Evolutionary conservation across 257 asterid genomes (phyloP).

Genomic region (Solanum sitiens): DNA sequence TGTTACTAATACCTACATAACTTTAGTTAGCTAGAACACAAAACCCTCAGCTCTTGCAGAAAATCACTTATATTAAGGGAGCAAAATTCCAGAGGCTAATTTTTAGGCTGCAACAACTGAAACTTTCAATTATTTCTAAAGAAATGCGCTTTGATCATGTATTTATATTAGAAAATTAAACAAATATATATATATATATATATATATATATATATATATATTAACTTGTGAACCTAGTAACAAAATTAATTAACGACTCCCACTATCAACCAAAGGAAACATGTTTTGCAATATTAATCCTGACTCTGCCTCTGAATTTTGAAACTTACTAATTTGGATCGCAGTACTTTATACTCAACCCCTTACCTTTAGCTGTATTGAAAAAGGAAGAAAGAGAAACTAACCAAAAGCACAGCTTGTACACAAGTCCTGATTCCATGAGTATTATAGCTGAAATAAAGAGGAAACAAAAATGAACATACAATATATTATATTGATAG

Average conservation of each 20-base stretch:
- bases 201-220: too few species aligned
- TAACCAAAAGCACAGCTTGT: conserved; percentile 74
- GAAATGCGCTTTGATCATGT: background rate
- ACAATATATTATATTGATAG: background rate
- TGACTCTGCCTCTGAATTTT: background rate
- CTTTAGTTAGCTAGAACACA: too few species aligned
- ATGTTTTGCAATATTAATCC: background rate
- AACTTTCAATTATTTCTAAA: background rate
- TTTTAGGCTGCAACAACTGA: background rate
- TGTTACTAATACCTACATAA: background rate
- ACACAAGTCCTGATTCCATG: conserved; percentile 72
- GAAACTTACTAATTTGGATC: background rate
- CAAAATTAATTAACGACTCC: background rate
- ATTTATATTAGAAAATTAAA: too few species aligned
- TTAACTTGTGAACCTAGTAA: background rate
- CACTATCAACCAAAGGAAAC: background rate
- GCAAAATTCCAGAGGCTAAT: background rate
- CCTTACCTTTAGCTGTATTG: background rate
- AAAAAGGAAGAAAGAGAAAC: conserved; percentile 4
- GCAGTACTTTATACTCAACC: background rate
- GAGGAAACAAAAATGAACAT: background rate
- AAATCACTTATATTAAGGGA: background rate
- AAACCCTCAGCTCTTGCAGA: background rate
- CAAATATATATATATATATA: too few species aligned
- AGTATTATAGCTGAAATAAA: conserved; percentile 57